Conservation (phyloP, 768 basidiomycete genomes). For the Calocera viscosa region DNA sequence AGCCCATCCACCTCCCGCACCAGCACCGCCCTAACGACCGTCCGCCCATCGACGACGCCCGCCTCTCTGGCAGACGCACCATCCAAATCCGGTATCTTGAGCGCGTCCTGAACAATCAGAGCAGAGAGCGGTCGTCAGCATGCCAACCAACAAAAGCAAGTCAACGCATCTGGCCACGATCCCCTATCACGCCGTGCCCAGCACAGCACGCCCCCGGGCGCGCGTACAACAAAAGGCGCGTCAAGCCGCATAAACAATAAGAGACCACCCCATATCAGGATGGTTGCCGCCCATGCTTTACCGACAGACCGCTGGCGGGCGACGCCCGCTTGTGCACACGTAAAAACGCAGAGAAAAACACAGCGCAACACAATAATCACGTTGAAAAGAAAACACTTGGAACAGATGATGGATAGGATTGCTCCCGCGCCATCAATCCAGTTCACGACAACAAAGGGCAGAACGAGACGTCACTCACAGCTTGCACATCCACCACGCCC, state of each 20-base stretch:
- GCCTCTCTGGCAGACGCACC: background rate
- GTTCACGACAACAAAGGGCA: slow-evolving; percentile 5
- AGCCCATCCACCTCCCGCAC: slow-evolving; percentile 2
- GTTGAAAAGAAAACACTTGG: background rate
- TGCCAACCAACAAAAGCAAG: slow-evolving; percentile 4
- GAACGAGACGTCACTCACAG: background rate
- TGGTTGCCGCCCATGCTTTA: background rate
- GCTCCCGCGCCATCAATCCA: background rate
- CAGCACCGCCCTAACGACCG: background rate
- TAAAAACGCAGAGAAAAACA: background rate
- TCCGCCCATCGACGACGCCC: background rate
- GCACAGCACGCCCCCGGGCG: background rate
- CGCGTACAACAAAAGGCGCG: background rate
- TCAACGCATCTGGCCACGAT: background rate
- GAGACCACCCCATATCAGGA: background rate
- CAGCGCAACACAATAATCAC: background rate
- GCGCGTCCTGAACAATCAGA: background rate
- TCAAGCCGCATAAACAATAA: slow-evolving; percentile 3
- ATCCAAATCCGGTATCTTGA: background rate
- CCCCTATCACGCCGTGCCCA: background rate
- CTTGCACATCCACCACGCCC: background rate
- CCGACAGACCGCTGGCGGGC: background rate
- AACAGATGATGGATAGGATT: slow-evolving; percentile 1
- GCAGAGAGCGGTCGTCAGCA: background rate
- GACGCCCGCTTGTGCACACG: background rate